Base-by-base conservation (phyloP, 106 monocot genomes). In the Apostasia shenzhenica region DNA sequence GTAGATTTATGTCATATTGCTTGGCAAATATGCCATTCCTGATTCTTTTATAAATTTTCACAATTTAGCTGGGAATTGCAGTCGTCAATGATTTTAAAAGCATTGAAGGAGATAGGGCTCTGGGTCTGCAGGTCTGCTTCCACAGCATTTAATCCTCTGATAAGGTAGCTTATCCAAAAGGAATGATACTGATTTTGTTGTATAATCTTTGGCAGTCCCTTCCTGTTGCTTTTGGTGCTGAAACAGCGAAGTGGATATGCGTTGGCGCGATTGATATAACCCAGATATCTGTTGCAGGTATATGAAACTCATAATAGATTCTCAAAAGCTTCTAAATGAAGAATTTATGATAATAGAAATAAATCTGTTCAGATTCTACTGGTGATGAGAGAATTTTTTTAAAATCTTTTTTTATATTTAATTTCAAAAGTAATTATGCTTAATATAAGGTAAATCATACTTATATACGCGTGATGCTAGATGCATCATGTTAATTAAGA, bases 11-110 rank as follows among this genome's bases (percentile, higher is more conserved):
- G 0, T 67, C 13, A 40, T 54, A 53, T 68, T 43, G 12, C 9
- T 47, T 26, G 26, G 26, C 26, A 26, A 26, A 26, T 26, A 26
- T 26, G 26, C 26, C 69, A 62, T 39, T 9, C 4, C 14, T 48
- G 1, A 5, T 1, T 72, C 2, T 57, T 40, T 41, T 6, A 63
- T 45, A 42, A 10, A 47, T 57, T 80, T n/a, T 44, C 9, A 40
- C 13, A 55, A 5, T 76, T 66, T 80, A 97, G 95, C 78, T 92
- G 57, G 95, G 95, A 42, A 92, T 97, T 70, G 95, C 86, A 9
- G 92, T 97, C 75, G 81, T 97, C 53, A 97, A 97, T 73, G 85
- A 97, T 74, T 97, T 97, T 70, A 97, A 97, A 79, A 97, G 95
- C 61, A 71, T 97, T 44, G 95, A 97, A 81, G 95, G 95, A 8